Percentiles rank a stretch among this genome's conserved stretches.
These are phyloP conservation scores for Amaranthus cruentus DNA, from an alignment of 148 eudicot species.

Conservation along the genomic window DNA sequence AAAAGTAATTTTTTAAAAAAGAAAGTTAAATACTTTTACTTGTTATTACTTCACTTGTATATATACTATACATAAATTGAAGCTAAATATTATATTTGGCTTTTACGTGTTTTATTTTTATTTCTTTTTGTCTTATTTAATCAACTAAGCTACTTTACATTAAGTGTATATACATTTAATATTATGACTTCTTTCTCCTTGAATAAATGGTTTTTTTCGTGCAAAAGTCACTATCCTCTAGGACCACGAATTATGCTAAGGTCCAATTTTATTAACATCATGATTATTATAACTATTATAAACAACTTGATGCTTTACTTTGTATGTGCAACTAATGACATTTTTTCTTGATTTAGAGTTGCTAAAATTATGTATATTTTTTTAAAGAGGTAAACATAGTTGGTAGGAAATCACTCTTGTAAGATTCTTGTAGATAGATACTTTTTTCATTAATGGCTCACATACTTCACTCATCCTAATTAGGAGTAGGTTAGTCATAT, in stretches of 20 bases:
- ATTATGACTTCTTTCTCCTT: neutral
- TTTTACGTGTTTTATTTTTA: neutral
- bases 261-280: neutral
- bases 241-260: slow-evolving; percentile 10
- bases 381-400: neutral
- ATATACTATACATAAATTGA: neutral
- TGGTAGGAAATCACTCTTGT: neutral
- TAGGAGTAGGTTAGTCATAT: too few relatives aligned
- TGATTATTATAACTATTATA: neutral
- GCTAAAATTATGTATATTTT: too few relatives aligned
- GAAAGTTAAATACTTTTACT: too few relatives aligned
- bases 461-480: too few relatives aligned
- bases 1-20: too few relatives aligned
- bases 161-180: neutral
- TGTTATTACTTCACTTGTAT: too few relatives aligned
- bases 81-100: neutral
- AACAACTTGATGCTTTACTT: neutral
- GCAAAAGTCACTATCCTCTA: neutral
- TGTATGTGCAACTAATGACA: neutral
- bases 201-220: neutral
- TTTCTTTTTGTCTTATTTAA: neutral
- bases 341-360: too few relatives aligned
- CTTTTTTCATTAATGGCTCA: too few relatives aligned
- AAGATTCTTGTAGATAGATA: too few relatives aligned
- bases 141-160: neutral